Percentiles rank a stretch among this genome's conserved stretches.
Evolutionary conservation across 805 yeast genomes (phyloP).

Genomic region (Metschnikowia lunata): DNA sequence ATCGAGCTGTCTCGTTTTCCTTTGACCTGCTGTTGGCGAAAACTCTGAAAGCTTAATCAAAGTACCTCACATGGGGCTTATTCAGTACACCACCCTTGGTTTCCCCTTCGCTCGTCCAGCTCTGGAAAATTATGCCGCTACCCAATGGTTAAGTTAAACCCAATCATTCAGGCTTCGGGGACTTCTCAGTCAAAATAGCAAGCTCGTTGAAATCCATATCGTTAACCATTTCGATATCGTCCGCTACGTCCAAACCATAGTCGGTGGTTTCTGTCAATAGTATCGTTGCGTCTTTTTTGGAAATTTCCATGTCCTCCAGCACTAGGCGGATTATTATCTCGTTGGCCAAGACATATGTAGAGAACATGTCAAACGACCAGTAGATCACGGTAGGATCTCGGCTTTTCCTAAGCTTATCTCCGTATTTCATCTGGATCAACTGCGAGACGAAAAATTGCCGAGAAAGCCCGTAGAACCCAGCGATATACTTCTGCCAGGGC

Average conservation of each 20-base stretch:
- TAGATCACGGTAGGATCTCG: constrained; percentile 47
- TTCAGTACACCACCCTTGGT: too few species aligned
- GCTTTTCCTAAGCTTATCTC: constrained; percentile 21
- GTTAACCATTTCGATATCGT: constrained; percentile 25
- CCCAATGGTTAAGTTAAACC: too few species aligned
- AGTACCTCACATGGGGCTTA: too few species aligned
- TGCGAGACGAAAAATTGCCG: constrained; percentile 51
- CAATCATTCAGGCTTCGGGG: too few species aligned
- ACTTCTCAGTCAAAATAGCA: too few species aligned
- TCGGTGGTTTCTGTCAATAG: constrained; percentile 45
- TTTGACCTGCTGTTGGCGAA: too few species aligned
- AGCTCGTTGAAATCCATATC: constrained; percentile 22
- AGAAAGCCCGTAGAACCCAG: constrained; percentile 59
- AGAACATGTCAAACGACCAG: constrained; percentile 58
- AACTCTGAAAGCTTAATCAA: too few species aligned
- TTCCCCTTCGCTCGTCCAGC: too few species aligned
- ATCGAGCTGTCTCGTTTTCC: too few species aligned
- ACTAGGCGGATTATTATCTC: constrained; percentile 53
- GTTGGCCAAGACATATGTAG: constrained; percentile 57
- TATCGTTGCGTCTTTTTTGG: constrained; percentile 43
- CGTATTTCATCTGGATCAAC: constrained; percentile 25
- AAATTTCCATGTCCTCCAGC: constrained; percentile 39
- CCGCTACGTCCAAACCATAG: constrained; percentile 41
- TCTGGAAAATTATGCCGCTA: too few species aligned
- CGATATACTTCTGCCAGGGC: constrained; percentile 43